phyloP scores from a whole-genome alignment of 1,284 basidiomycete species.

The Marasmius sp. region DNA sequence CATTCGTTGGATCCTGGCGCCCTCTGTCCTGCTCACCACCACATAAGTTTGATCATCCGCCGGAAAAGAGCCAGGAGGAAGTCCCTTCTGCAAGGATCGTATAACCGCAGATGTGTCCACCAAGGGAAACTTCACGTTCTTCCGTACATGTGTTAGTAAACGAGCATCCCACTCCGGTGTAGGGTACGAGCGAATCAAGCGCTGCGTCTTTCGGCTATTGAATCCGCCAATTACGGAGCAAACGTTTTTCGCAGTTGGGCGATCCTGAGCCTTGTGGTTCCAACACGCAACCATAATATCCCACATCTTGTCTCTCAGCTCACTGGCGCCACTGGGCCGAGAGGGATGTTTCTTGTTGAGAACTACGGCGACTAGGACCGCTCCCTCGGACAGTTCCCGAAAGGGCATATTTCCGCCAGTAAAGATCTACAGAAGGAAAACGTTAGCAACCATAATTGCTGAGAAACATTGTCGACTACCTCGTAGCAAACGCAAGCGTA shows the following conservation, averaged over 20 bases:
- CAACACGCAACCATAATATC: not conserved
- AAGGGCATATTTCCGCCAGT: not conserved
- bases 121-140: not conserved
- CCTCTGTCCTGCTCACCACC: no score
- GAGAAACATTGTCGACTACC: not conserved
- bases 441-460: not conserved
- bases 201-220: not conserved
- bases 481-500: not conserved
- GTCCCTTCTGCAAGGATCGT: no score
- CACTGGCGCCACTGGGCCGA: not conserved
- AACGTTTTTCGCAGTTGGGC: not conserved
- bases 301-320: not conserved
- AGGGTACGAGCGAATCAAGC: not conserved
- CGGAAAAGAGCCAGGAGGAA: no score
- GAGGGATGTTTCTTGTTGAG: not conserved
- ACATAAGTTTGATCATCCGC: no score
- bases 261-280: not conserved
- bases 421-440: not conserved
- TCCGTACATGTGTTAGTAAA: not conserved
- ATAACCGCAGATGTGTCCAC: not conserved
- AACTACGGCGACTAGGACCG: not conserved
- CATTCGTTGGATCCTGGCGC: no score
- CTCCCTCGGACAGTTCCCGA: not conserved
- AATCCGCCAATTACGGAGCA: not conserved
- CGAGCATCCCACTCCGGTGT: not conserved